A percentile compares a stretch with the other conserved stretches of the same genome.
These are phyloP conservation scores for Stramenopiles sp. DNA, from an alignment of 352 stramenopile species.

Conservation along the genomic window DNA sequence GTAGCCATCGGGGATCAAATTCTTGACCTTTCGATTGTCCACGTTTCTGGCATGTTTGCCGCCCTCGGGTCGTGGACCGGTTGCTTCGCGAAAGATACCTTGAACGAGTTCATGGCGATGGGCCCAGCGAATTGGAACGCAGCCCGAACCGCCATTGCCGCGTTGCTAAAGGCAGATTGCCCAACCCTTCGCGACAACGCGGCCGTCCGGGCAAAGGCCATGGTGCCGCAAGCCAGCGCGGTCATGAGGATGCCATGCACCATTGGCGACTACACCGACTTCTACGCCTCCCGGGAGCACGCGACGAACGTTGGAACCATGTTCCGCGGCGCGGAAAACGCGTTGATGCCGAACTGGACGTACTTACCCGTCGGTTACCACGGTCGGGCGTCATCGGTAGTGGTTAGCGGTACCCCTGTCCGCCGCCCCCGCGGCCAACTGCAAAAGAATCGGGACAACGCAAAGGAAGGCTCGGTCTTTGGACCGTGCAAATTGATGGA, in stretches of 20 bases:
- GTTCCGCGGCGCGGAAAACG: constrained; percentile 77
- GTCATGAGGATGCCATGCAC: constrained; percentile 70
- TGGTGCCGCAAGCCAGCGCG: constrained; percentile 40
- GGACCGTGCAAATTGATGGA: constrained; percentile 68
- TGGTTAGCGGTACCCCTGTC: constrained; percentile 52
- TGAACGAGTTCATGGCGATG: constrained; percentile 81
- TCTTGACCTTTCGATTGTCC: constrained; percentile 64
- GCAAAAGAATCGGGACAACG: constrained; percentile 61
- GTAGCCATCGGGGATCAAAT: constrained; percentile 45
- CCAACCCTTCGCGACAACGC: constrained; percentile 51
- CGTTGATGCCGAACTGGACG: constrained; percentile 84
- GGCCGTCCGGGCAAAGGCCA: constrained; percentile 38
- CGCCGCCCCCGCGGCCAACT: constrained; percentile 69
- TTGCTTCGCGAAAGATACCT: constrained; percentile 34
- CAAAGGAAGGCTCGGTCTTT: constrained; percentile 68
- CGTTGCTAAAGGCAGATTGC: constrained; percentile 43
- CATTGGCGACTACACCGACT: constrained; percentile 92
- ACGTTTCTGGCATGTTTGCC: constrained; percentile 62
- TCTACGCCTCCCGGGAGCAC: constrained; percentile 86
- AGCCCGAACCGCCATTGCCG: constrained; percentile 55
- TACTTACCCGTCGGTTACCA: constrained; percentile 93
- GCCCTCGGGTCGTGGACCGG: constrained; percentile 31
- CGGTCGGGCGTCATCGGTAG: constrained; percentile 70
- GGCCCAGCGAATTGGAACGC: constrained; percentile 55
- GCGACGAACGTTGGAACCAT: constrained; percentile 82